These are phyloP conservation scores for Gnomoniopsis smithogilvyi DNA, from an alignment of 2,329 filamentous ascomycete genomes.

Conservation along the genomic window DNA sequence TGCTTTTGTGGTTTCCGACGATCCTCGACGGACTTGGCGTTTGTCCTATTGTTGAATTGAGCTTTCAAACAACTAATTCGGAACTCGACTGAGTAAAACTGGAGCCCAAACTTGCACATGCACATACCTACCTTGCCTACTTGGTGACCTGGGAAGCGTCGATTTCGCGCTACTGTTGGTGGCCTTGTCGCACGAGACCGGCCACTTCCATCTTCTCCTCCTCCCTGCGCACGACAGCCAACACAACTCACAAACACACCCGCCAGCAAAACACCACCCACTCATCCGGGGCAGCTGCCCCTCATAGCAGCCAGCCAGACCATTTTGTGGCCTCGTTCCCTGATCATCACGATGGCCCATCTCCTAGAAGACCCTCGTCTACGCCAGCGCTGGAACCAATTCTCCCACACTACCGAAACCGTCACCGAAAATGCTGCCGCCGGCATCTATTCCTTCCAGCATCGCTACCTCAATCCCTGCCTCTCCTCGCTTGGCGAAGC, in stretches of 20 bases:
- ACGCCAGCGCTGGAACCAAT: conserved; percentile 89
- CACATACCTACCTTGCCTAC: too few species aligned
- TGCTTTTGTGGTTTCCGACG: too few species aligned
- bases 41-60: too few species aligned
- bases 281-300: neutral
- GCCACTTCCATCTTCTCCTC: neutral
- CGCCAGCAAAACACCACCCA: neutral
- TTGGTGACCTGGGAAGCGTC: too few species aligned
- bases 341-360: conserved; percentile 41
- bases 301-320: neutral
- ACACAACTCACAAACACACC: neutral
- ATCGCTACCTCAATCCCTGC: conserved; percentile 82
- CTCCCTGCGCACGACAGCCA: too few species aligned
- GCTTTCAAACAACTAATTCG: too few species aligned
- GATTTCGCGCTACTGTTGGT: too few species aligned
- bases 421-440: conserved; percentile 91
- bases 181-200: too few species aligned
- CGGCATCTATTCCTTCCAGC: conserved; percentile 83
- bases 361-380: conserved; percentile 80
- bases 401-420: conserved; percentile 84
- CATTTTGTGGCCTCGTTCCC: neutral
- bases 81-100: too few species aligned
- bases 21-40: too few species aligned
- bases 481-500: conserved; percentile 63
- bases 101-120: too few species aligned